phyloP scores from a whole-genome alignment of 1,139 yeast genomes.

The Tardiomyces depauwii region DNA sequence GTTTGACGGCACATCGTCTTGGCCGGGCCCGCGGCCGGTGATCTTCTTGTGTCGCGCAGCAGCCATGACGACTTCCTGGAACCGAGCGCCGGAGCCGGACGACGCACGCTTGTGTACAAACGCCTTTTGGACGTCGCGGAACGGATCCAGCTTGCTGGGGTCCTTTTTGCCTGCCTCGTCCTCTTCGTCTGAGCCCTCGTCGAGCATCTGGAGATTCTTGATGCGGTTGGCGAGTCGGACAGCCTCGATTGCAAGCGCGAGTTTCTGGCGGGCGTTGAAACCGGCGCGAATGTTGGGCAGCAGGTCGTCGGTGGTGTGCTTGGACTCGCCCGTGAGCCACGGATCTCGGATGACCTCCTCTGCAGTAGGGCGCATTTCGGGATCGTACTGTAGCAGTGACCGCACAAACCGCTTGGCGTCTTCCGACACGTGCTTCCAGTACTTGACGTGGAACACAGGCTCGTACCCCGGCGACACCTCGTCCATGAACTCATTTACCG shows the following conservation, averaged over 20 bases:
- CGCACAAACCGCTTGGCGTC: constrained; percentile 68
- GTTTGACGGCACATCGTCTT: constrained; percentile 6
- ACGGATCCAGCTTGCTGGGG: constrained; percentile 5
- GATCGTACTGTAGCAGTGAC: constrained; percentile 54
- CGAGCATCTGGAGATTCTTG: constrained; percentile 43
- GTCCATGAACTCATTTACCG: constrained; percentile 62
- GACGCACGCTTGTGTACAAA: constrained; percentile 1
- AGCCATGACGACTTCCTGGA: constrained; percentile 64
- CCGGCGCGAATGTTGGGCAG: constrained; percentile 62
- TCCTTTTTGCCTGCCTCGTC: constrained; percentile 26
- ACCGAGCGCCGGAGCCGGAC: constrained; percentile 31
- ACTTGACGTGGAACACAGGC: constrained; percentile 74
- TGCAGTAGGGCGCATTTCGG: constrained; percentile 57
- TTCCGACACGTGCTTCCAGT: constrained; percentile 70
- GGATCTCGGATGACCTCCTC: constrained; percentile 49
- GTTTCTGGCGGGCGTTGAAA: constrained; percentile 75
- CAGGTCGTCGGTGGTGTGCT: constrained; percentile 43
- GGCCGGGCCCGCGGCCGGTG: constrained; percentile 4
- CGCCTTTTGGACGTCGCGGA: constrained; percentile 1
- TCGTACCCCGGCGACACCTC: constrained; percentile 60
- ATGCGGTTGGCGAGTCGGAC: constrained; percentile 68
- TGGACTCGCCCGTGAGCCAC: constrained; percentile 45
- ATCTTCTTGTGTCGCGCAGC: constrained; percentile 55
- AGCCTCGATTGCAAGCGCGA: constrained; percentile 77
- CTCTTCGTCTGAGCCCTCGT: constrained; percentile 43